A percentile compares a stretch with the other conserved stretches of the same genome.
phyloP scores from a whole-genome alignment of 2,329 filamentous ascomycete genomes.

The Cercospora zeina region DNA sequence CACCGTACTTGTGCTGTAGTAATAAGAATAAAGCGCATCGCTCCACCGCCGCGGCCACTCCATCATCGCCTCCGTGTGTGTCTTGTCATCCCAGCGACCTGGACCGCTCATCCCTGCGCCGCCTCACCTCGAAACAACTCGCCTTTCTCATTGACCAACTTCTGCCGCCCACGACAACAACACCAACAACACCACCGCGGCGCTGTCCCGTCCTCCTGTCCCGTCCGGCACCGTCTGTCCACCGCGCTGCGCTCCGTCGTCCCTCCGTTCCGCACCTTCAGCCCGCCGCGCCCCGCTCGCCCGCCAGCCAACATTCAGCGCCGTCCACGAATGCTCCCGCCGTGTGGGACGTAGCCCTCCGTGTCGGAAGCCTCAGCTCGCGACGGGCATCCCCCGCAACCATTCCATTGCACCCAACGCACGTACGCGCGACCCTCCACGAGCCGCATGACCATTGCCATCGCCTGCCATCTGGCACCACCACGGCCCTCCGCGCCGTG shows the following conservation, averaged over 20 bases:
- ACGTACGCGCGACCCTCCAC: constrained; percentile 6
- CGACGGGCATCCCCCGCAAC: not conserved
- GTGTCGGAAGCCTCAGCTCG: not conserved
- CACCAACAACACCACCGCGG: not conserved
- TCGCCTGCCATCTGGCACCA: constrained; percentile 14
- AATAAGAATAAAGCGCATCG: too few species aligned
- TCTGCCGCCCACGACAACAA: constrained; percentile 2
- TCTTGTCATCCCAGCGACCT: not conserved
- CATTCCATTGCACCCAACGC: not conserved
- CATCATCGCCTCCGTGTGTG: too few species aligned
- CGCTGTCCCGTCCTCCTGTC: too few species aligned
- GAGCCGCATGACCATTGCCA: constrained; percentile 14
- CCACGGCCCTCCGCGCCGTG: constrained; percentile 15
- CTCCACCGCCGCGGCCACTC: not conserved
- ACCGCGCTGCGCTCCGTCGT: constrained; percentile 1
- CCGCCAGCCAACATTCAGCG: constrained; percentile 21
- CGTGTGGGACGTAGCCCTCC: constrained; percentile 13
- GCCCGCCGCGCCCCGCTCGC: not conserved
- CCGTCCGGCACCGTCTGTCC: not conserved
- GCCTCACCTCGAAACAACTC: constrained; percentile 7
- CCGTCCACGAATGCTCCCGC: not conserved
- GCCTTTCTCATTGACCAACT: constrained; percentile 3
- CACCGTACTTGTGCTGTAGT: too few species aligned
- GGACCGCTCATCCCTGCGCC: constrained; percentile 1
- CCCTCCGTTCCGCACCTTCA: not conserved